Conservation (phyloP, 106 monocot species). For the Iris macrosiphon region DNA sequence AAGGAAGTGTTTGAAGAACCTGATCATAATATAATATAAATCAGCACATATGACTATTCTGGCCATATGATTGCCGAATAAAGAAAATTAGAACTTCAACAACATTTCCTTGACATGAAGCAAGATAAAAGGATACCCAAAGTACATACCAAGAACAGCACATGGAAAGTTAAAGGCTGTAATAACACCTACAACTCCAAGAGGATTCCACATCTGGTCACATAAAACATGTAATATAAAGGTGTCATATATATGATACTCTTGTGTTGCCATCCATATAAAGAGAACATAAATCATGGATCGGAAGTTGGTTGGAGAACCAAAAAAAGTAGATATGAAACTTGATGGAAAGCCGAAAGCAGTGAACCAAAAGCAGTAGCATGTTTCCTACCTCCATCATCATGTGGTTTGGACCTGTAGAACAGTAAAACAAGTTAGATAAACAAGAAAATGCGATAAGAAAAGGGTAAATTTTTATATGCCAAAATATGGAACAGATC, state of each 20-base stretch:
- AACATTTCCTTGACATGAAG: too few relatives aligned
- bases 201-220: constrained; percentile 94
- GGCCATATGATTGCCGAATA: too few relatives aligned
- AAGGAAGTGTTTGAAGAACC: too few relatives aligned
- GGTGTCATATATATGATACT: not conserved
- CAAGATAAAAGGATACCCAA: not conserved
- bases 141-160: constrained; percentile 79
- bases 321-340: not conserved
- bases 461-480: too few relatives aligned
- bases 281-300: too few relatives aligned
- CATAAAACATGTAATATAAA: constrained; percentile 2
- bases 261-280: constrained; percentile 1
- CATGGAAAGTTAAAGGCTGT: constrained; percentile 98
- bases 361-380: constrained; percentile 6
- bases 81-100: too few relatives aligned
- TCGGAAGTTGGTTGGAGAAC: not conserved
- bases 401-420: constrained; percentile 97
- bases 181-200: constrained; percentile 96
- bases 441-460: constrained; percentile 3
- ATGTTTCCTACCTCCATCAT: constrained; percentile 83
- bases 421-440: constrained; percentile 9
- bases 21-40: too few relatives aligned
- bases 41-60: too few relatives aligned
- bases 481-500: too few relatives aligned
- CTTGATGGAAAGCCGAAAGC: too few relatives aligned